Evolutionary conservation across 139 green algal genomes (phyloP).

Genomic region (Auxenochlorella pyrenoidosa): DNA sequence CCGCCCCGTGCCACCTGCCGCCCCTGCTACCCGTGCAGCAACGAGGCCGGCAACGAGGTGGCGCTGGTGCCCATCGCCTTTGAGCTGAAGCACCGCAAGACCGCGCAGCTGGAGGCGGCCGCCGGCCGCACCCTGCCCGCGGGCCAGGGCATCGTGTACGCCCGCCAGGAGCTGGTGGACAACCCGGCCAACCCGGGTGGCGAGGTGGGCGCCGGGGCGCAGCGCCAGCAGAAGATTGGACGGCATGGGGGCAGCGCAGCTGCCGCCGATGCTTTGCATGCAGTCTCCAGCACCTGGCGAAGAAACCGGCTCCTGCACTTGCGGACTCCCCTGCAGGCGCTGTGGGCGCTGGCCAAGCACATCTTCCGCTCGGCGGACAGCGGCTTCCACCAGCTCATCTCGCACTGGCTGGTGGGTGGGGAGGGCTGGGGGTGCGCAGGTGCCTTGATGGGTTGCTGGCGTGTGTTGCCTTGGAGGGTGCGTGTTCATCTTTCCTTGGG

Average conservation of each 20-base stretch:
- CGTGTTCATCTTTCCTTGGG: too few relatives aligned
- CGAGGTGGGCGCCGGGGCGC: not conserved
- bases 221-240: too few relatives aligned
- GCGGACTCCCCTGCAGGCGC: not conserved
- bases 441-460: too few relatives aligned
- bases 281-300: too few relatives aligned
- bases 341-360: conserved; percentile 59
- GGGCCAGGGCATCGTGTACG: conserved; percentile 5
- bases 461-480: too few relatives aligned
- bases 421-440: too few relatives aligned
- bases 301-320: not conserved
- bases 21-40: conserved; percentile 3
- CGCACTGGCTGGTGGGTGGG: conserved; percentile 47
- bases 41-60: not conserved
- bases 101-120: not conserved
- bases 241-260: too few relatives aligned
- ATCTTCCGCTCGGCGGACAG: conserved; percentile 45
- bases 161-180: conserved; percentile 1
- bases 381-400: conserved; percentile 58
- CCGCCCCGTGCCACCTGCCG: too few relatives aligned
- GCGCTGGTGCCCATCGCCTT: conserved; percentile 52
- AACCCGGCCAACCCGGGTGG: not conserved
- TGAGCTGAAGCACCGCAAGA: conserved; percentile 46
- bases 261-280: not conserved
- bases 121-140: not conserved